Evolutionary conservation across 2,329 filamentous ascomycete genomes (phyloP).

Genomic region (Aureobasidium sp.): DNA sequence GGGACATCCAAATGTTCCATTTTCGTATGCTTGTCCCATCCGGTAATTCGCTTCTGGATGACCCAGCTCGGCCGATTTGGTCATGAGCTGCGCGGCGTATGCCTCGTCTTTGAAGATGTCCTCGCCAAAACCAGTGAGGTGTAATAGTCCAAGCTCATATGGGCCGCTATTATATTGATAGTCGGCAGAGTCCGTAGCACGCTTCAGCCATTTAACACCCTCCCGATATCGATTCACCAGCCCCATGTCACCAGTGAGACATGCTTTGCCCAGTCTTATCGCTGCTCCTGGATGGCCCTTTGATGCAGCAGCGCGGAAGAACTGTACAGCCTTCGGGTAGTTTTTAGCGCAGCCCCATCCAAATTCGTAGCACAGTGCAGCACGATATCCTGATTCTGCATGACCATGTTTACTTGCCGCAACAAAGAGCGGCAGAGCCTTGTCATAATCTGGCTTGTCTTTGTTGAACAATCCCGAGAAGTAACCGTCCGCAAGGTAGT

Average conservation of each 20-base stretch:
- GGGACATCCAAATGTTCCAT: conserved; percentile 79
- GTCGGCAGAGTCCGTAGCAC: conserved; percentile 84
- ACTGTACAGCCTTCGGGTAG: conserved; percentile 86
- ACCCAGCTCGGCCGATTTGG: conserved; percentile 85
- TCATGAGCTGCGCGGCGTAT: conserved; percentile 91
- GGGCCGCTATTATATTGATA: conserved; percentile 86
- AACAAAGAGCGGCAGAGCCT: conserved; percentile 86
- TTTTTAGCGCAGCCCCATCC: conserved; percentile 93
- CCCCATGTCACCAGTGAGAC: conserved; percentile 81
- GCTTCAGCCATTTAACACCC: conserved; percentile 92
- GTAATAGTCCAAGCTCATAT: conserved; percentile 80
- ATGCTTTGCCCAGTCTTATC: conserved; percentile 84
- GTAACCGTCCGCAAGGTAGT: conserved; percentile 92
- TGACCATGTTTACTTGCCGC: conserved; percentile 95
- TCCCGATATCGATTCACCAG: conserved; percentile 77
- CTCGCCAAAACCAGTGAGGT: conserved; percentile 88
- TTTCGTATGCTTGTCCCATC: conserved; percentile 95
- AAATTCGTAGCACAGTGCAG: conserved; percentile 93
- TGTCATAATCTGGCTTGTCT: conserved; percentile 83
- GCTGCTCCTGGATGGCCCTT: conserved; percentile 95
- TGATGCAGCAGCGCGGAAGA: conserved; percentile 79
- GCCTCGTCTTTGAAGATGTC: conserved; percentile 86
- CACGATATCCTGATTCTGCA: conserved; percentile 89
- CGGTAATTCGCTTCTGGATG: conserved; percentile 80
- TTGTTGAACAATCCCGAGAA: conserved; percentile 94